These are phyloP conservation scores for Grigorovia humatica DNA, from an alignment of 805 yeast genomes.

Conservation along the genomic window DNA sequence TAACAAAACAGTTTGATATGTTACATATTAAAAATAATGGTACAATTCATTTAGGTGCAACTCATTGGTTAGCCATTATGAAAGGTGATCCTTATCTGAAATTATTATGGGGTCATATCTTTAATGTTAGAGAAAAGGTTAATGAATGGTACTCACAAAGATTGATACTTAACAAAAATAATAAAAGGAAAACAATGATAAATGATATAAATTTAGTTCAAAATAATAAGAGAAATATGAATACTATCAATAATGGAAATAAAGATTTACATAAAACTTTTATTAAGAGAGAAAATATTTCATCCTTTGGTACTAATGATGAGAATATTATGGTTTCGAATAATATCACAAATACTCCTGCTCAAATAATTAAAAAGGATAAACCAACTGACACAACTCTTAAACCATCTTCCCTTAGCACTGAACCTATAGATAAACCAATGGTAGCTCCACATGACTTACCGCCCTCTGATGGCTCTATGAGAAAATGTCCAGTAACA, in stretches of 20 bases:
- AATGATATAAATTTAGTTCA: constrained; percentile 3
- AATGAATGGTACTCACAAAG: constrained; percentile 27
- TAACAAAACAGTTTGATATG: constrained; percentile 37
- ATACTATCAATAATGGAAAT: neutral
- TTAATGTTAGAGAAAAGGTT: constrained; percentile 32
- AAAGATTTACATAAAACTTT: neutral
- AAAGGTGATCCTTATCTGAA: constrained; percentile 49
- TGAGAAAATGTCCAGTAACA: constrained; percentile 21
- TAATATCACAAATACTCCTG: neutral
- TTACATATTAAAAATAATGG: constrained; percentile 34
- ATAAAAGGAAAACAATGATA: neutral
- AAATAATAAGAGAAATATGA: neutral
- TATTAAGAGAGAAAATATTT: neutral
- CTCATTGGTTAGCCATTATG: constrained; percentile 51
- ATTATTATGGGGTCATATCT: constrained; percentile 42
- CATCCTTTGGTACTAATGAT: neutral
- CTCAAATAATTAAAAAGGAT: neutral
- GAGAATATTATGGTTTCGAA: neutral
- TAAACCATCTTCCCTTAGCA: neutral
- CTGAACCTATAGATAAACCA: neutral
- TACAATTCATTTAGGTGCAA: constrained; percentile 38
- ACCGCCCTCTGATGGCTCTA: constrained; percentile 1
- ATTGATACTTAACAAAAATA: constrained; percentile 5
- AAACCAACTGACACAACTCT: neutral
- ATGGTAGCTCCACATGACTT: constrained; percentile 5